Evolutionary conservation across 108 stramenopile species (phyloP).

Genomic region (Schizochytrium sp.): DNA sequence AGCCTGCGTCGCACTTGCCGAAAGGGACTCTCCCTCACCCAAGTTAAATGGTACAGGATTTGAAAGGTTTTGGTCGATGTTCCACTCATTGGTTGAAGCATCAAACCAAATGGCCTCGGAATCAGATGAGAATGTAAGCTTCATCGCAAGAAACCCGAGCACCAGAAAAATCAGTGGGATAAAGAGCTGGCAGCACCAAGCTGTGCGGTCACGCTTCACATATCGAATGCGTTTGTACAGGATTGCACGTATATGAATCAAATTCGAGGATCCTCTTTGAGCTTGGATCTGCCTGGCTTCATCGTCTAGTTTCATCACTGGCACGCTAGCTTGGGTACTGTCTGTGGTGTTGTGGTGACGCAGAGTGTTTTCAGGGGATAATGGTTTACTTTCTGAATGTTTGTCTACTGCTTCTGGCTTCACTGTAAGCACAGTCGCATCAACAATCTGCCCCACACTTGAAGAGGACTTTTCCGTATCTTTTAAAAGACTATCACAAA

Average conservation of each 20-base stretch:
- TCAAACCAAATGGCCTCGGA: background rate
- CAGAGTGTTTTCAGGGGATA: background rate
- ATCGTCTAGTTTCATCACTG: background rate
- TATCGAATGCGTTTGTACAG: conserved; percentile 75
- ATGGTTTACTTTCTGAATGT: too few relatives aligned
- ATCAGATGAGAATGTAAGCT: background rate
- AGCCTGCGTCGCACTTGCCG: background rate
- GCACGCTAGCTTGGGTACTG: background rate
- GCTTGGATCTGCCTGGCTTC: background rate
- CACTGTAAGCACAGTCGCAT: too few relatives aligned
- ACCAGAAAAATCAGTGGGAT: conserved; percentile 76
- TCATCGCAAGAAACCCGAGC: conserved; percentile 69
- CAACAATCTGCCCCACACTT: background rate
- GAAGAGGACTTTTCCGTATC: background rate
- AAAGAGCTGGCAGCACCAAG: conserved; percentile 74
- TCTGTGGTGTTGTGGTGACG: background rate
- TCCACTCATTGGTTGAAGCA: background rate
- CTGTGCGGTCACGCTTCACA: conserved; percentile 71
- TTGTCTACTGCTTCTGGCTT: too few relatives aligned
- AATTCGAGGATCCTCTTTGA: background rate
- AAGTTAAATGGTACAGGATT: conserved; percentile 44
- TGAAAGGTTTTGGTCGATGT: background rate
- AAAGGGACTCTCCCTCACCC: conserved; percentile 25
- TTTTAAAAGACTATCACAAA: background rate
- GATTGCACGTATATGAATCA: conserved; percentile 73